Evolutionary conservation across 305 asterid genomes (phyloP).

Genomic region (Fraxinus floribunda): DNA sequence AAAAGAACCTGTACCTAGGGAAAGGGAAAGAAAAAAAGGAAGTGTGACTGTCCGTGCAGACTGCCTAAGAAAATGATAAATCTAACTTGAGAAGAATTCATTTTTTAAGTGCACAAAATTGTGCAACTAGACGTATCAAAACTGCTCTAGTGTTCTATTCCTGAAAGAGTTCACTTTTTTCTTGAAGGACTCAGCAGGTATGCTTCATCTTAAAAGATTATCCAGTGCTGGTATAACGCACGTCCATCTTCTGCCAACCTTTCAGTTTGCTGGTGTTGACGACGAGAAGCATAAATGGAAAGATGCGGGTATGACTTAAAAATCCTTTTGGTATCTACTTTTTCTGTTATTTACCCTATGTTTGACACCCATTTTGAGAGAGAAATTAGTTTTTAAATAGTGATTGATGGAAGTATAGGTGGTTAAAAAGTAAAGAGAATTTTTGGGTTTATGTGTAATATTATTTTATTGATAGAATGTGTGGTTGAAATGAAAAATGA

Average conservation of each 20-base stretch:
- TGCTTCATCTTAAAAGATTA: conserved; percentile 73
- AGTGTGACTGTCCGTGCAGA: background rate
- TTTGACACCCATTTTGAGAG: too few relatives aligned
- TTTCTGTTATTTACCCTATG: background rate
- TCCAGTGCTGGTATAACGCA: conserved; percentile 82
- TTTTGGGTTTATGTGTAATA: too few relatives aligned
- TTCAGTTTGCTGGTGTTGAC: conserved; percentile 86
- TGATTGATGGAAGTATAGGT: too few relatives aligned
- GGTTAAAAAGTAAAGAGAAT: too few relatives aligned
- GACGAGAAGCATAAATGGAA: conserved; percentile 83
- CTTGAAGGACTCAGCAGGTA: conserved; percentile 86
- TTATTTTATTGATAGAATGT: too few relatives aligned
- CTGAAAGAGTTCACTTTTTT: conserved; percentile 18
- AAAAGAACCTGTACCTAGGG: conserved; percentile 1
- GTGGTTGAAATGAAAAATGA: too few relatives aligned
- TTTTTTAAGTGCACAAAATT: conserved; percentile 7
- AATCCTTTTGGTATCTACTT: conserved; percentile 10
- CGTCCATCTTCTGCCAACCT: conserved; percentile 85
- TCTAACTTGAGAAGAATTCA: conserved; percentile 11
- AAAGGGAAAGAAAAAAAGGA: background rate
- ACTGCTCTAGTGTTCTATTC: background rate
- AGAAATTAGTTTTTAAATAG: too few relatives aligned
- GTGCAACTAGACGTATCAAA: background rate
- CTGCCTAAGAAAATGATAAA: background rate
- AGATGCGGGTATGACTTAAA: conserved; percentile 49